Evolutionary conservation across 305 asterid species (phyloP).

Genomic region (Rubia peregrina): DNA sequence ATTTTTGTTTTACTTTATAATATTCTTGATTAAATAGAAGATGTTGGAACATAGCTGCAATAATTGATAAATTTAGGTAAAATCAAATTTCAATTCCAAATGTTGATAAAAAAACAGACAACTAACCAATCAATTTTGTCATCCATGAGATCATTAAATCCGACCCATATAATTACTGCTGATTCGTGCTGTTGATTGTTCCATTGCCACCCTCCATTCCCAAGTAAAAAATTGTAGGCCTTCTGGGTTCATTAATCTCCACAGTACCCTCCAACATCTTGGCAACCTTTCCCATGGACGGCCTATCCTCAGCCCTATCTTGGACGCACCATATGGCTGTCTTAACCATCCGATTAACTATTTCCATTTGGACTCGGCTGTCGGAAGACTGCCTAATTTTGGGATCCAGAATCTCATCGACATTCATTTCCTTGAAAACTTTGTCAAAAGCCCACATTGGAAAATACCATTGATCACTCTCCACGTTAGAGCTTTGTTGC

Average conservation of each 20-base stretch:
- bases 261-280: slow-evolving; percentile 7
- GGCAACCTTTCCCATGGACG: slow-evolving; percentile 1
- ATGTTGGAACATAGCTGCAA: too few relatives aligned
- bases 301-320: not conserved
- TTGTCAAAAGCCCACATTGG: slow-evolving; percentile 4
- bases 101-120: too few relatives aligned
- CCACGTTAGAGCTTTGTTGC: not conserved
- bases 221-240: slow-evolving; percentile 1
- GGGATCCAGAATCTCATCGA: not conserved
- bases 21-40: too few relatives aligned
- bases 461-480: slow-evolving; percentile 6
- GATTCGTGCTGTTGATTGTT: not conserved
- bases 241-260: not conserved
- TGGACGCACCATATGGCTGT: not conserved
- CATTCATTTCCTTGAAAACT: not conserved
- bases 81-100: too few relatives aligned
- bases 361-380: not conserved
- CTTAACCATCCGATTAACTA: slow-evolving; percentile 5
- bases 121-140: too few relatives aligned
- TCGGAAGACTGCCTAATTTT: not conserved
- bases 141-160: too few relatives aligned
- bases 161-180: not conserved
- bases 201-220: not conserved
- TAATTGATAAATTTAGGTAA: too few relatives aligned
- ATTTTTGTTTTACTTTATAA: too few relatives aligned